Base-by-base conservation (phyloP, 805 yeast species). In the Lipomyces oligophaga region DNA sequence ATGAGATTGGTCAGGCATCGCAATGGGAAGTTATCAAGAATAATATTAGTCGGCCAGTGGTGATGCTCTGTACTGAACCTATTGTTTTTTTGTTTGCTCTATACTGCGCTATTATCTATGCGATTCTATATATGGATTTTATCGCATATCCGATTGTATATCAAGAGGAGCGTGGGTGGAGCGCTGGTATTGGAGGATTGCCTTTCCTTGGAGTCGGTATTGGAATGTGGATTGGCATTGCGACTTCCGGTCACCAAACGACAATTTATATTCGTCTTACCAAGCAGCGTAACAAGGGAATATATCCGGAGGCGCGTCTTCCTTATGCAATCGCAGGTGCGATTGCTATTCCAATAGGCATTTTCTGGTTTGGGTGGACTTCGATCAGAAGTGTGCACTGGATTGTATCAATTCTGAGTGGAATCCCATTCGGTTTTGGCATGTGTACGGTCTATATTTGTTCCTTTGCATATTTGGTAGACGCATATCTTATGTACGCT, bases 31-130 rank as follows among this genome's bases (percentile, higher is more conserved):
- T 88, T 65, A 57, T 86, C 50, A 74, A 77, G 49, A 76, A 84
- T 19, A 85, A 88, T 69, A 72, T 88, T 45, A 67, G 78, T 57
- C 76, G 96, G 58, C 97, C 97, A 1, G 68, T 90, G 52, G 80
- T 78, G 58, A 86, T 90, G 68, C 79, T 79, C 15, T 65, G 78
- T 16, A 74, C 76, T 10, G 34, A 32, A 8, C 77, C 76, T 0
- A 70, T 73, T 37, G 63, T 72, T 38, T 59, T 67, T 19, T 58
- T 68, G 50, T 56, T 73, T 41, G 68, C 74, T 11, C 26, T 64
- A 15, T 73, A 66, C 61, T 71, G 72, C 20, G 63, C 71, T 25
- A 72, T 68, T 51, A 69, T 70, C 15, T 74, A 64, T 47, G 76
- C 76, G 2, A 58, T 72, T 28, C 55, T 72, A 50, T 73, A 72